phyloP scores from a whole-genome alignment of 2,329 filamentous ascomycete genomes.

The Teratosphaeria gauchensis region DNA sequence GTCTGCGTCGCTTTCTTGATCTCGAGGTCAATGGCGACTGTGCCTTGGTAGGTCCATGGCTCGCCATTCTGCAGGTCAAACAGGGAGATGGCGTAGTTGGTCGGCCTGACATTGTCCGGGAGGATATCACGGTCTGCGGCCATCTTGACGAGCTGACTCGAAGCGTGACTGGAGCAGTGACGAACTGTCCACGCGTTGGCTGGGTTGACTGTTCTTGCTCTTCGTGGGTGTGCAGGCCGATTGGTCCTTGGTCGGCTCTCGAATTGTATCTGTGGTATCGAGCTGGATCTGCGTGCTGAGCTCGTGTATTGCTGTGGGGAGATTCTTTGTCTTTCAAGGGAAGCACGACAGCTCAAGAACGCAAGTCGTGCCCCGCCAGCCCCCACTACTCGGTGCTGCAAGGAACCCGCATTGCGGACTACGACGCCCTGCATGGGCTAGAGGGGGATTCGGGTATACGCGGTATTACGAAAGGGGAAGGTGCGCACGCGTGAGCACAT shows the following conservation, averaged over 20 bases:
- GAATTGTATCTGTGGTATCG: not conserved
- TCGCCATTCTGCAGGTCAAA: constrained; percentile 63
- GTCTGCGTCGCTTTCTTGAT: constrained; percentile 63
- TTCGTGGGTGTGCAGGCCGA: not conserved
- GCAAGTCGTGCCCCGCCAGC: not conserved
- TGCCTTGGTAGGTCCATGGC: constrained; percentile 75
- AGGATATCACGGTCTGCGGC: constrained; percentile 37
- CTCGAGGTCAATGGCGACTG: constrained; percentile 67
- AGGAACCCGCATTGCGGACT: not conserved
- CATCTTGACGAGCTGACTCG: constrained; percentile 30
- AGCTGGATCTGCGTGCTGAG: not conserved
- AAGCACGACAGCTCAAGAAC: not conserved
- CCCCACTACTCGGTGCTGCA: not conserved
- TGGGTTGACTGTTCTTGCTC: not conserved
- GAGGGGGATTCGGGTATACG: not conserved
- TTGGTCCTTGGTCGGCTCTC: not conserved
- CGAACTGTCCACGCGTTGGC: constrained; percentile 2
- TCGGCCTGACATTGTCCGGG: constrained; percentile 57
- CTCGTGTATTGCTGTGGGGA: not conserved
- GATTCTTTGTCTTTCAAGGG: not conserved
- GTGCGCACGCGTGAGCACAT: not conserved
- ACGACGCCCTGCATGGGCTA: not conserved
- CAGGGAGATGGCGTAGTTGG: constrained; percentile 77
- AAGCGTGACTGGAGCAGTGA: constrained; percentile 22
- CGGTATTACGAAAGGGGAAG: not conserved